Evolutionary conservation across 208 protist genomes (phyloP).

Genomic region (Trypanosoma lewisi): DNA sequence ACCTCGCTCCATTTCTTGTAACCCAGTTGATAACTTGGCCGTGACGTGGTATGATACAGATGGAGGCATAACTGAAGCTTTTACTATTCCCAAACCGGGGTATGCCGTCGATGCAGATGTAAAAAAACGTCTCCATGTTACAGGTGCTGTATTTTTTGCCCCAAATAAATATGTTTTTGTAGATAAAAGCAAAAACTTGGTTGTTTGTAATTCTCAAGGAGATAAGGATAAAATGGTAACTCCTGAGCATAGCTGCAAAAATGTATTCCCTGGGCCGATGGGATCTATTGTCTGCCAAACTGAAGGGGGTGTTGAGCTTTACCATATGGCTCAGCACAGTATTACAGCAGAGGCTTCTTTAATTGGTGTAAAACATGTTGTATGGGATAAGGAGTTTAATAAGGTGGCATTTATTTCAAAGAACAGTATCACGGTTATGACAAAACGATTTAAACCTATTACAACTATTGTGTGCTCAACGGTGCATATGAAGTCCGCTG

Average conservation of each 20-base stretch:
- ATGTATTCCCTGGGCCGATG: conserved; percentile 71
- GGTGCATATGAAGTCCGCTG: conserved; percentile 95
- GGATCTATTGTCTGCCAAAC: conserved; percentile 78
- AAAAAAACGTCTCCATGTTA: conserved; percentile 52
- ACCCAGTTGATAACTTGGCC: conserved; percentile 50
- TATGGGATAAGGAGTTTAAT: conserved; percentile 92
- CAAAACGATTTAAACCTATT: conserved; percentile 88
- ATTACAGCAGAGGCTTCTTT: conserved; percentile 65
- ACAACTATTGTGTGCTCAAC: conserved; percentile 90
- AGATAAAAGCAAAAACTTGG: conserved; percentile 79
- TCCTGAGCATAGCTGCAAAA: conserved; percentile 49
- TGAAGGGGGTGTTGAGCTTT: conserved; percentile 90
- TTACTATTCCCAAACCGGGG: conserved; percentile 33
- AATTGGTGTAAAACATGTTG: conserved; percentile 87
- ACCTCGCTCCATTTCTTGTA: conserved; percentile 57
- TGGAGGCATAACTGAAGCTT: conserved; percentile 30
- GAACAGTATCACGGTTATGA: conserved; percentile 88
- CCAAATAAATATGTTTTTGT: conserved; percentile 95
- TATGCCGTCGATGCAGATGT: conserved; percentile 31
- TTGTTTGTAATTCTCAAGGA: conserved; percentile 84
- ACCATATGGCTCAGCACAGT: conserved; percentile 93
- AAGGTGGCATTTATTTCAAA: conserved; percentile 93
- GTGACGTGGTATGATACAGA: conserved; percentile 52
- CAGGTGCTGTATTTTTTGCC: conserved; percentile 91
- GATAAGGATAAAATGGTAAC: conserved; percentile 73